Conservation (phyloP, 1,284 basidiomycete species). For the Naganishia liquefaciens region DNA sequence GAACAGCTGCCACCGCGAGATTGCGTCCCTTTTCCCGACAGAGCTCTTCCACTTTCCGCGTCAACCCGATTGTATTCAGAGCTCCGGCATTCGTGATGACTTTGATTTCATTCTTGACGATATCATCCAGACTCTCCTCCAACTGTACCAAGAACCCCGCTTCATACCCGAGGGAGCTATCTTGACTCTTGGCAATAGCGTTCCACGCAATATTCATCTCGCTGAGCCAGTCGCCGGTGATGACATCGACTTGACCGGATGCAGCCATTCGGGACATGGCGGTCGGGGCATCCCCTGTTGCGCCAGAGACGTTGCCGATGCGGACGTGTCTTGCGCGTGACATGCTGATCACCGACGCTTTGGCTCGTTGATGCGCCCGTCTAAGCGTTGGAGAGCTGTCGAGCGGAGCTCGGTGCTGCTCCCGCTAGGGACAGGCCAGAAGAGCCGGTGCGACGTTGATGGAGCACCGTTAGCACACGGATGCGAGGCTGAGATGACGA, state of each 20-base stretch:
- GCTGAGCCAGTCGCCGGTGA: slow-evolving; percentile 28
- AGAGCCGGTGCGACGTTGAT: too few relatives aligned
- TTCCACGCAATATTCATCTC: slow-evolving; percentile 36
- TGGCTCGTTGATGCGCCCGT: not conserved
- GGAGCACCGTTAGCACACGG: too few relatives aligned
- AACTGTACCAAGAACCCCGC: slow-evolving; percentile 36
- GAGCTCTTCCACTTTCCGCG: slow-evolving; percentile 29
- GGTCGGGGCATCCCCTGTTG: slow-evolving; percentile 27
- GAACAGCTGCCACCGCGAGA: not conserved
- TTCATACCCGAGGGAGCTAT: slow-evolving; percentile 37
- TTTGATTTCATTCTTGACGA: slow-evolving; percentile 33
- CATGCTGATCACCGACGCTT: not conserved
- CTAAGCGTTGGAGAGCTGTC: too few relatives aligned
- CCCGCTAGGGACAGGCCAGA: too few relatives aligned
- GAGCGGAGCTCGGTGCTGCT: too few relatives aligned
- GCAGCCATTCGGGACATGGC: slow-evolving; percentile 33
- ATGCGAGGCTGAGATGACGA: too few relatives aligned
- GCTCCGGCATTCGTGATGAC: slow-evolving; percentile 38
- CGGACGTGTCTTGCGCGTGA: slow-evolving; percentile 3
- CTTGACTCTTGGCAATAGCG: slow-evolving; percentile 32
- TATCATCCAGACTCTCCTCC: slow-evolving; percentile 27
- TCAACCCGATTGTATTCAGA: slow-evolving; percentile 34
- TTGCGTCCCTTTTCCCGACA: slow-evolving; percentile 22
- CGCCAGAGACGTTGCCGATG: slow-evolving; percentile 29
- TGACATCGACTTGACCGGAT: slow-evolving; percentile 34